Evolutionary conservation across 2,329 filamentous ascomycete species (phyloP).

Genomic region (Cercospora sp.): DNA sequence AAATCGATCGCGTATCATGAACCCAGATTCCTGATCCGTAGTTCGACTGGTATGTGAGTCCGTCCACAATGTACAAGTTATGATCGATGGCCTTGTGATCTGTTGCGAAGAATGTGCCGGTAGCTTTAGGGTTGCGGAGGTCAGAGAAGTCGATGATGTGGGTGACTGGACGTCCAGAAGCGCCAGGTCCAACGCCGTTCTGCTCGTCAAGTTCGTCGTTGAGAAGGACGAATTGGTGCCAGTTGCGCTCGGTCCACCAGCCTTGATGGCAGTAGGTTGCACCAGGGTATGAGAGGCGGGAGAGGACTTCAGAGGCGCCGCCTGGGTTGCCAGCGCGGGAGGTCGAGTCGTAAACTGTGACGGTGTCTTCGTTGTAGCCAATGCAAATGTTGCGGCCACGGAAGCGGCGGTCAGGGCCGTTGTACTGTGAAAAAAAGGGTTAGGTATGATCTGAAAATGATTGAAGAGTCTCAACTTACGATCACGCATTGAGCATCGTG

Average conservation of each 20-base stretch:
- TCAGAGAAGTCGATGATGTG: conserved; percentile 12
- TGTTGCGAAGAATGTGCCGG: conserved; percentile 39
- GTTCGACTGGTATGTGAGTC: conserved; percentile 40
- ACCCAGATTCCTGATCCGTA: conserved; percentile 41
- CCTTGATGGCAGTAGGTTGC: conserved; percentile 4
- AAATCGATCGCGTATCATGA: conserved; percentile 39
- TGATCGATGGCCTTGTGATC: conserved; percentile 40
- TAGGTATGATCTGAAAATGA: too few species aligned
- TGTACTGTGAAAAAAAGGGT: conserved; percentile 44
- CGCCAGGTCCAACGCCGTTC: not conserved
- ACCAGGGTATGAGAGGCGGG: not conserved
- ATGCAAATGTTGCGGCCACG: conserved; percentile 52
- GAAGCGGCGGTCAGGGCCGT: conserved; percentile 49
- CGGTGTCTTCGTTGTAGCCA: conserved; percentile 48
- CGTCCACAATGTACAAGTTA: conserved; percentile 43
- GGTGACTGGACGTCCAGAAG: not conserved
- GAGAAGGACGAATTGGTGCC: not conserved
- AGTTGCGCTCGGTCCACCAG: not conserved
- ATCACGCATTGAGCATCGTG: conserved; percentile 57
- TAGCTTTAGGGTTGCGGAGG: conserved; percentile 40
- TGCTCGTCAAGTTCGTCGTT: conserved; percentile 6
- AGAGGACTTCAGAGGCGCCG: not conserved
- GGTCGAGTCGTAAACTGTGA: conserved; percentile 49
- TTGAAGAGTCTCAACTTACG: not conserved
- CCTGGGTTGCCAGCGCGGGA: conserved; percentile 24